A percentile compares a stretch with the other conserved stretches of the same genome.
Conservation (phyloP, 2,329 filamentous ascomycete species). For the Aspergillus luchuensis region DNA sequence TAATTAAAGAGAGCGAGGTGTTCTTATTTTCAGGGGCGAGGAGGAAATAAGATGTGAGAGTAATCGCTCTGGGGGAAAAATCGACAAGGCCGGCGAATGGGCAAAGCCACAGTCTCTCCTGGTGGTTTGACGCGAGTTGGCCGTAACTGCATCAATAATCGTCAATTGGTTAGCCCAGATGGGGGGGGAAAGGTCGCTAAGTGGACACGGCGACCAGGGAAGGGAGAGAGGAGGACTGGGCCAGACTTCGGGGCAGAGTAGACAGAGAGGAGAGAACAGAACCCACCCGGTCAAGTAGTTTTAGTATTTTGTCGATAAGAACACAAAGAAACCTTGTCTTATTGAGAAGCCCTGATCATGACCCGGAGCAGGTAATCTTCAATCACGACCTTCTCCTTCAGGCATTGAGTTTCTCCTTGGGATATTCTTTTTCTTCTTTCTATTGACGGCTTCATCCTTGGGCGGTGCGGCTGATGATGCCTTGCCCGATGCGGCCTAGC, state of each 20-base stretch:
- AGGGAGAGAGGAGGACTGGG: conserved; percentile 3
- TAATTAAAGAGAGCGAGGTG: background rate
- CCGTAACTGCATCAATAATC: conserved; percentile 26
- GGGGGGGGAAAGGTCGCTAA: conserved; percentile 3
- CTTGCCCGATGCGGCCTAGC: conserved; percentile 29
- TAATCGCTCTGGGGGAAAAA: background rate
- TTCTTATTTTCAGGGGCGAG: background rate
- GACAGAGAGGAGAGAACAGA: too few relatives aligned
- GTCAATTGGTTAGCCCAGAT: background rate
- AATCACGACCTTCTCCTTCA: background rate
- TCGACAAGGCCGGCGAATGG: conserved; percentile 3
- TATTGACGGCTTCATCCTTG: background rate
- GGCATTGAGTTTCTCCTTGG: background rate
- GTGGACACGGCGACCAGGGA: conserved; percentile 10
- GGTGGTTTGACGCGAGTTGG: conserved; percentile 32
- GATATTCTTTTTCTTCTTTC: background rate
- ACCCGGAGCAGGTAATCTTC: background rate
- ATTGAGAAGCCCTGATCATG: background rate
- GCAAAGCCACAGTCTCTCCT: conserved; percentile 28
- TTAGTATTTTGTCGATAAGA: too few relatives aligned
- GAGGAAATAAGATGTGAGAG: background rate
- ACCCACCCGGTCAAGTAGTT: background rate
- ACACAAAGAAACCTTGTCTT: background rate
- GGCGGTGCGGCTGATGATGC: conserved; percentile 28
- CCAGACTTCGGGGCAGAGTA: background rate